Base-by-base conservation (phyloP, 768 basidiomycete species). In the Lactarius sp. region DNA sequence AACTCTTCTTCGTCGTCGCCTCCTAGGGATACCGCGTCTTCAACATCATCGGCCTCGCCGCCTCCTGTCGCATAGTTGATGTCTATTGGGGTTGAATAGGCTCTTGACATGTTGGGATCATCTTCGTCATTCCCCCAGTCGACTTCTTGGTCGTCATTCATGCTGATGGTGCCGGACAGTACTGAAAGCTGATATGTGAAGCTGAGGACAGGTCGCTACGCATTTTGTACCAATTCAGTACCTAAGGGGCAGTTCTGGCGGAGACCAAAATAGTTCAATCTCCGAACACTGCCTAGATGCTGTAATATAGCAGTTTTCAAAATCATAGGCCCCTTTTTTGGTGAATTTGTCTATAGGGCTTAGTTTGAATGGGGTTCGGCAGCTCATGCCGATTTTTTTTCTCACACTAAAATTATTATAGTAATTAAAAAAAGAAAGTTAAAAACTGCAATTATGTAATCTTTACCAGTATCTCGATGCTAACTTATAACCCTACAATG, bases 21-120 rank as follows among this genome's bases (percentile, higher is more conserved):
- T 57, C 88, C 88, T 34, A 90, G 79, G 53, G 88, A 90, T 68
- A 90, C 84, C 59, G 85, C 80, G 68, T 85, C 83, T 69, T 84
- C 84, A 56, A 77, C 77, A 67, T 80, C 80, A 64, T 81, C 79
- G 12, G 63, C 54, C 42, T 71, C 71, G 33, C 41, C 60, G 41
- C 49, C 61, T 44, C 61, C 61, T 49, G 14, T 59, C 14, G 33
- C 42, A 63, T 33, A 10, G 33, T 18, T 20, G 74, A 65, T 33
- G 66, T 65, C 59, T 62, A 69, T 42, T 69, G 57, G 69, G 60
- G 51, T 52, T n/a, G 36, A 59, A 37, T 65, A 50, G 37, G 59
- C 31, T 52, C 60, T 60, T 63, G 64, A 61, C 34, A 59, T 60
- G 67, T 68, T 53, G 22, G 57, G 7, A 56, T 76, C 77, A 53